Base-by-base conservation (phyloP, 1,284 basidiomycete genomes). In the Somion occarium region DNA sequence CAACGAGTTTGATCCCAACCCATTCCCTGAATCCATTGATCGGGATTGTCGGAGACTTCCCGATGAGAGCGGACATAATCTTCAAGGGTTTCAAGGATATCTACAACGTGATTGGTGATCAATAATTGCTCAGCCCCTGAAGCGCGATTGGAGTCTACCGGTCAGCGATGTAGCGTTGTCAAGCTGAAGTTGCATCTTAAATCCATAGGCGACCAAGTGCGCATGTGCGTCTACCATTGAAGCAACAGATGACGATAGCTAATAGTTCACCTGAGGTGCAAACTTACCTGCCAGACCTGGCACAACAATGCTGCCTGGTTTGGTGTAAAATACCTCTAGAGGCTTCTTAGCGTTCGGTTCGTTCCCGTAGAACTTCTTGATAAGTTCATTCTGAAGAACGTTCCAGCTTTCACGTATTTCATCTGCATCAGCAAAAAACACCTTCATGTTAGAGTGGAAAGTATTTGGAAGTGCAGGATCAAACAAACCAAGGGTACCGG, bases 1-100 rank as follows among this genome's bases (percentile, higher is more conserved):
- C 86, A 89, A 52, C 78, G 74, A 3, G 89, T 96, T 67, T 98
- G 93, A 64, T 98, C 91, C 93, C 94, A 98, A 3, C 93, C 94
- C 72, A 88, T 81, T 2, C 92, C 94, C 59, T 85, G 73, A 49
- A 97, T 80, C 91, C 91, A 96, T 3, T 67, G 71, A 2, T 76
- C 73, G 4, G 69, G 72, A 52, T 83, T 74, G 1, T 72, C 63
- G 1, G 74, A 63, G n/a, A 85, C 62, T 43, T 82, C 76, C 1
- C 83, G 78, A 51, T 82, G 76, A 3, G 73, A 64, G 2, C 69
- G 60, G 44, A 93, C 78, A 59, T 90, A 89, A 0, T 64, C 58
- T 54, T 86, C 85, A 19, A 93, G 70, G 3, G 75, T 73, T 2
- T 74, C 67, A 7, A 91, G 69, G 5, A 89, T 74, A 53, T 90